Evolutionary conservation across 2,329 filamentous ascomycete species (phyloP).

Genomic region (Cladosporium sp.): DNA sequence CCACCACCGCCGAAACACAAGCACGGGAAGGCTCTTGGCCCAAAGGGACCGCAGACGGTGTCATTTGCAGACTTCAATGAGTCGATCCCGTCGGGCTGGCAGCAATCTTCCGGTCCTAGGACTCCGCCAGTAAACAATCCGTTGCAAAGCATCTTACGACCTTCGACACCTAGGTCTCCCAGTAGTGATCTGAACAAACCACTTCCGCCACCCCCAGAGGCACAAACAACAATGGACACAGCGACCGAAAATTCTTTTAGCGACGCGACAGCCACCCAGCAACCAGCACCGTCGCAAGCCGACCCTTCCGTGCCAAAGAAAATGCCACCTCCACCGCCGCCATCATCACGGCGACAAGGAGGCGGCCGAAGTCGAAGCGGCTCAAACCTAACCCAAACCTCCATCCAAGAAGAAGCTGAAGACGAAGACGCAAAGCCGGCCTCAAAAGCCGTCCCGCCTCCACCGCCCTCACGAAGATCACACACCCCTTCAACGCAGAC

Average conservation of each 20-base stretch:
- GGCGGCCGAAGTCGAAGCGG: constrained; percentile 9
- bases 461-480: constrained; percentile 25
- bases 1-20: constrained; percentile 68
- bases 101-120: constrained; percentile 13
- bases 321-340: constrained; percentile 48
- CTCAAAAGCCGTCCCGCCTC: constrained; percentile 22
- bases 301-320: constrained; percentile 31
- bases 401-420: constrained; percentile 9
- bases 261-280: not conserved
- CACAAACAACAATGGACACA: constrained; percentile 7
- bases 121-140: constrained; percentile 17
- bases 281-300: not conserved
- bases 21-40: constrained; percentile 62
- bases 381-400: constrained; percentile 11
- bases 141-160: constrained; percentile 20
- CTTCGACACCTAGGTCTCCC: constrained; percentile 31
- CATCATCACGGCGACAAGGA: constrained; percentile 11
- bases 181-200: constrained; percentile 55
- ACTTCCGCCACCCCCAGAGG: constrained; percentile 46
- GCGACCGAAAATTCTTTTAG: not conserved
- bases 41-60: constrained; percentile 34
- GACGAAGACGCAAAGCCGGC: constrained; percentile 10
- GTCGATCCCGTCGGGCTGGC: constrained; percentile 21
- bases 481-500: constrained; percentile 6
- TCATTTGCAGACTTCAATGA: constrained; percentile 30